Percentiles rank a stretch among this genome's conserved stretches.
phyloP scores from a whole-genome alignment of 73 alveolate species.

The Durusdinium trenchii region DNA sequence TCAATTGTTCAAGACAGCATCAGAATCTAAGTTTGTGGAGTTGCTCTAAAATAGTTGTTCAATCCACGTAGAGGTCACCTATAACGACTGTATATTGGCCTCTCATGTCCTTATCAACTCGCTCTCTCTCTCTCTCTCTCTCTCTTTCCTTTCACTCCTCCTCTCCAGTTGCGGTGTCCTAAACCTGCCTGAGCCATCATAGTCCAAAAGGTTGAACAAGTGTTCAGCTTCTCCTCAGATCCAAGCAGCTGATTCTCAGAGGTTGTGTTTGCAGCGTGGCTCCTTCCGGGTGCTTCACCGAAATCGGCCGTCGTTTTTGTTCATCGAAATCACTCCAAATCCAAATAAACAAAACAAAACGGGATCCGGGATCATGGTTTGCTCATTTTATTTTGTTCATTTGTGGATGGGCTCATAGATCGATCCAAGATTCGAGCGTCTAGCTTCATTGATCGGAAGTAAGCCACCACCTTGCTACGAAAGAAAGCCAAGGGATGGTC shows the following conservation, averaged over 20 bases:
- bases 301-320: no score
- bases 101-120: no score
- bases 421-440: slow-evolving; percentile 45
- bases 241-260: not conserved
- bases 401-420: not conserved
- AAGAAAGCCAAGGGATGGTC: slow-evolving; percentile 16
- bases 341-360: not conserved
- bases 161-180: no score
- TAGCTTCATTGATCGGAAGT: slow-evolving; percentile 51
- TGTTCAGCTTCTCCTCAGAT: slow-evolving; percentile 60
- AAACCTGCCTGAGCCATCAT: slow-evolving; percentile 26
- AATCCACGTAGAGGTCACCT: no score
- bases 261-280: no score
- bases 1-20: no score
- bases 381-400: not conserved
- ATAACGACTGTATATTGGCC: no score
- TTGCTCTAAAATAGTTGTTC: no score
- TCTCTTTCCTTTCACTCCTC: no score
- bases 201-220: slow-evolving; percentile 46
- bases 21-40: no score
- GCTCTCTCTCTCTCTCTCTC: no score
- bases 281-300: no score
- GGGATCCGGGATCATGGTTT: not conserved
- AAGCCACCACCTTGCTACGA: slow-evolving; percentile 51
- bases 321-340: not conserved